Evolutionary conservation across 192 early-diverging fungal species (phyloP).

Genomic region (Coemansia sp.): DNA sequence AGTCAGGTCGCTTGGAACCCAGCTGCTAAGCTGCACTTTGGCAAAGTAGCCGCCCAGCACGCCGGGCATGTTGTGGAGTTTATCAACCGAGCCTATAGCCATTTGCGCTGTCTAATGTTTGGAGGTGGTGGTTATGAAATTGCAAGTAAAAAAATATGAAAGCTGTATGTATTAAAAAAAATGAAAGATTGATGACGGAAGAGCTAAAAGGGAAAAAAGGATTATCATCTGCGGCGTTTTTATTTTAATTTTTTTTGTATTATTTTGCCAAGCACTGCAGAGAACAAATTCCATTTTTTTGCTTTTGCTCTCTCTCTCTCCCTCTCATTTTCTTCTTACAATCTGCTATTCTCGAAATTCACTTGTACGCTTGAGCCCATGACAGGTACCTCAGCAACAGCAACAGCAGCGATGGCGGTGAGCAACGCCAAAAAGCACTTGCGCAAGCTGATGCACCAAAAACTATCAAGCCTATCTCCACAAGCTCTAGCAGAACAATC

Average conservation of each 20-base stretch:
- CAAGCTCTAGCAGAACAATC: constrained; percentile 18
- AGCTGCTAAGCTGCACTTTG: constrained; percentile 32
- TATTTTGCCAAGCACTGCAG: no score
- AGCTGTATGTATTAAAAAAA: background rate
- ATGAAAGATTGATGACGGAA: no score
- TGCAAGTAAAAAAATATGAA: background rate
- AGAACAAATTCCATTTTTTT: constrained; percentile 8
- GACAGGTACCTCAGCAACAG: background rate
- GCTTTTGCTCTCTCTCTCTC: background rate
- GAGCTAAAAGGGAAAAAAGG: no score
- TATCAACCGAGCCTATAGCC: background rate
- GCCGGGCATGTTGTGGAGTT: constrained; percentile 10
- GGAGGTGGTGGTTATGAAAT: background rate
- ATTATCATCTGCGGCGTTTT: no score
- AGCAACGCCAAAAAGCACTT: constrained; percentile 25
- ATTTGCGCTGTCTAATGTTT: background rate
- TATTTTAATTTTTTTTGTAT: no score
- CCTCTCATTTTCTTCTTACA: no score
- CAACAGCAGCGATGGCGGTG: no score
- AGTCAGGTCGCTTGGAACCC: constrained; percentile 29
- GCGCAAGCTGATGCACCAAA: constrained; percentile 29
- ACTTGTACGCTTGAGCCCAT: background rate
- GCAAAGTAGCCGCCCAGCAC: constrained; percentile 34
- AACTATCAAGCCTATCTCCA: constrained; percentile 8
- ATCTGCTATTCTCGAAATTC: background rate